Evolutionary conservation across 768 basidiomycete species (phyloP), one percentile per base, ranked within the genome.

Genomic region (Lactarius psammicola): DNA sequence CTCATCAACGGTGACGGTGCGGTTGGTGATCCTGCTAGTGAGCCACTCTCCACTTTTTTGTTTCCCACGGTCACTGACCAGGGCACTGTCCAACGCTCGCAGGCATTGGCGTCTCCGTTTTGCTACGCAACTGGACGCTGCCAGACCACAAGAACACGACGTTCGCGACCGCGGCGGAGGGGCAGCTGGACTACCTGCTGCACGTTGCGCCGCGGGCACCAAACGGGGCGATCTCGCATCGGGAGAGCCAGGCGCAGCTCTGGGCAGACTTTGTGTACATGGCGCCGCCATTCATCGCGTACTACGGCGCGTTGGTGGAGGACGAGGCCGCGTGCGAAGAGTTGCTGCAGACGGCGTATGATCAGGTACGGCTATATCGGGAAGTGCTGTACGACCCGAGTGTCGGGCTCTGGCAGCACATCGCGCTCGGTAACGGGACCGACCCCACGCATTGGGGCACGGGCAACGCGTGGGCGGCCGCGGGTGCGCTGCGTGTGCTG

Each of bases 391-490:
- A 75, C 42, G 81, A 85, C 70, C 23, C 3, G 31, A 72, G 78
- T 7, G 75, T 74, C 23, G 79, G 81, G 15, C 74, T 87, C 5
- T 87, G 86, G 85, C 77, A 77, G 70, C 88, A 88, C 67, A 80
- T 88, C 56, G 74, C 75, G 4, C 71, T 83, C 2, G 86, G 87
- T 0, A 66, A 72, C 20, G 77, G 73, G 67, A 72, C 75, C 42
- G 87, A 88, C 68, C 61, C 71, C 31, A 81, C 79, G 0, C 82
- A 85, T 70, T 87, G 85, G 86, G 80, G 80, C 1, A 86, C 86
- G 62, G 85, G 85, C 2, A 91, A 90, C 64, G 87, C 79, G 0
- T 91, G 89, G 90, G 89, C 87, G 0, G 87, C 86, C 0, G 84
- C 83, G 4, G 87, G 88, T 1, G 85, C 86, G 80, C 74, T 85